Evolutionary conservation across 768 basidiomycete species (phyloP).

Genomic region (Rhodotorula toruloides): DNA sequence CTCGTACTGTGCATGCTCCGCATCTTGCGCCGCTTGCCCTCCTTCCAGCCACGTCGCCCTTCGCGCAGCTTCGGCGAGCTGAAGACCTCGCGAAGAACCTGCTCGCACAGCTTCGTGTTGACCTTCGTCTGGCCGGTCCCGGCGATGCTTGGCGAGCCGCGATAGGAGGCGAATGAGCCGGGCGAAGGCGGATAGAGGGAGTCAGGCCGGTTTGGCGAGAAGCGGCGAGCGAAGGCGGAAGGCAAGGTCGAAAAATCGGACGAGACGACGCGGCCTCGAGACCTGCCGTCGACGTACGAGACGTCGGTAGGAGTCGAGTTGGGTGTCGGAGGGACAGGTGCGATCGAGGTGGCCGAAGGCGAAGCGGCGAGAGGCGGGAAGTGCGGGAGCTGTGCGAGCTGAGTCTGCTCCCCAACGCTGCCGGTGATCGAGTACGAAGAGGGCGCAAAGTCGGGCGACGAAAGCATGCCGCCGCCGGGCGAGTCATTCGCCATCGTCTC

Average conservation of each 20-base stretch:
- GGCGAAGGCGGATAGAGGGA: neutral
- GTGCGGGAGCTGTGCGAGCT: constrained; percentile 14
- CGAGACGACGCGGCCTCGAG: constrained; percentile 10
- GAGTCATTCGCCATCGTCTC: constrained; percentile 12
- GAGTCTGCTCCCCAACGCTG: constrained; percentile 8
- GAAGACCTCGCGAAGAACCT: constrained; percentile 85
- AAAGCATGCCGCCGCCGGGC: constrained; percentile 16
- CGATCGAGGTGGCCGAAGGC: neutral
- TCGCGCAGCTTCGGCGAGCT: constrained; percentile 51
- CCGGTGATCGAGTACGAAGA: constrained; percentile 31
- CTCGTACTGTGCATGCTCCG: constrained; percentile 8
- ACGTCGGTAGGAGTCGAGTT: constrained; percentile 36
- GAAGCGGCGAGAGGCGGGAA: constrained; percentile 17
- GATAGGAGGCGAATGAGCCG: constrained; percentile 10
- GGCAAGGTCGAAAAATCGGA: constrained; percentile 18
- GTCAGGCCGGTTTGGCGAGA: constrained; percentile 10
- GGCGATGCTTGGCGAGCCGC: constrained; percentile 50
- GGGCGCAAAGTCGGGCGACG: constrained; percentile 34
- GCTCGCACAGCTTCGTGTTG: constrained; percentile 89
- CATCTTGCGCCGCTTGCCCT: constrained; percentile 21
- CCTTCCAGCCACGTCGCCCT: constrained; percentile 49
- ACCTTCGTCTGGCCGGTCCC: constrained; percentile 89
- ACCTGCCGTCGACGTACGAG: neutral
- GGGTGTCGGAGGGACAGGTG: constrained; percentile 26
- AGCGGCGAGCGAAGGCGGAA: constrained; percentile 11